These are phyloP conservation scores for Trichoderma brevicompactum DNA, from an alignment of 2,329 filamentous ascomycete species.

Conservation along the genomic window DNA sequence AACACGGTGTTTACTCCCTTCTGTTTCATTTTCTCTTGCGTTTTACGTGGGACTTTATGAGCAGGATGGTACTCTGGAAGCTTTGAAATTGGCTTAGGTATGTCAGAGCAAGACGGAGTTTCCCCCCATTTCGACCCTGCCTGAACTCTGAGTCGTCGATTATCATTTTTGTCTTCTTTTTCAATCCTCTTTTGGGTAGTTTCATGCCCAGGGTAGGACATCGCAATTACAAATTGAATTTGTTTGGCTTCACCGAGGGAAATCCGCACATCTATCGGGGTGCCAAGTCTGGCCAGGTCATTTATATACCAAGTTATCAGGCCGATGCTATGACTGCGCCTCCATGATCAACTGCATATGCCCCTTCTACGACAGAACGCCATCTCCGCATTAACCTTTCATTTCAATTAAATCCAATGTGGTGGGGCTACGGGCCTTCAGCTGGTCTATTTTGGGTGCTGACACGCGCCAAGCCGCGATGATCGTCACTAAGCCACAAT, in stretches of 20 bases:
- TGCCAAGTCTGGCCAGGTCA: not conserved
- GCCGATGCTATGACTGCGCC: no score
- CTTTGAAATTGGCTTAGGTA: not conserved
- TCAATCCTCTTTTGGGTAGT: not conserved
- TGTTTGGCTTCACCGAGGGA: no score
- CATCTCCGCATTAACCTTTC: not conserved
- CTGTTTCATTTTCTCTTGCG: not conserved
- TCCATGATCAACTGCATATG: not conserved
- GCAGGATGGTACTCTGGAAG: not conserved
- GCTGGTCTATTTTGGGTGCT: conserved; percentile 5
- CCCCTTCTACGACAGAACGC: not conserved
- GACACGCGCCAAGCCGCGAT: not conserved
- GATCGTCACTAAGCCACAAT: conserved; percentile 6
- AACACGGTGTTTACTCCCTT: conserved; percentile 6
- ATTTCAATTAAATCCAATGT: not conserved
- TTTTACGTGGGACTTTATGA: not conserved
- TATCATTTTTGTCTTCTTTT: not conserved
- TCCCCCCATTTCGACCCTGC: not conserved
- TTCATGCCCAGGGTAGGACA: not conserved
- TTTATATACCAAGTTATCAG: not conserved
- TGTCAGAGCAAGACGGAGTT: not conserved
- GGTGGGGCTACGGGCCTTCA: conserved; percentile 3
- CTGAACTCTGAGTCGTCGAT: not conserved
- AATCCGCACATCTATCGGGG: no score
- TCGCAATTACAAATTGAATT: not conserved